phyloP scores from a whole-genome alignment of 345 rosid species.

The Eucalyptus caleyi region DNA sequence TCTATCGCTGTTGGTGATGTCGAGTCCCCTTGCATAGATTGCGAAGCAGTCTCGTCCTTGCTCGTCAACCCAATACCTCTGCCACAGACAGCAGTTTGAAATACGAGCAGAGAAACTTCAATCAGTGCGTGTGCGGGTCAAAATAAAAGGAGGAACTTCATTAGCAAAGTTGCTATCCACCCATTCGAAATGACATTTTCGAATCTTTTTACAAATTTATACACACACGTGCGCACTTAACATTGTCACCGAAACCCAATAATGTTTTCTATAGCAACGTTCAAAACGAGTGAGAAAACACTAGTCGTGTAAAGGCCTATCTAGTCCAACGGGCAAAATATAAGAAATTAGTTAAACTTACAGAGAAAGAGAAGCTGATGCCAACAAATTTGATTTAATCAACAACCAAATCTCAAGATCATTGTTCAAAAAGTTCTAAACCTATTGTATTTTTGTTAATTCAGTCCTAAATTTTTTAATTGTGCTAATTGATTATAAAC shows the following conservation, averaged over 20 bases:
- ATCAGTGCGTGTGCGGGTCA: neutral
- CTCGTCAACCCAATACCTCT: neutral
- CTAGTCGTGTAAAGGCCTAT: neutral
- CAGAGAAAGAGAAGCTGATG: neutral
- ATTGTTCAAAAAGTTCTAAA: too few relatives aligned
- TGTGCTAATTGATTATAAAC: too few relatives aligned
- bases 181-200: too few relatives aligned
- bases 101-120: neutral
- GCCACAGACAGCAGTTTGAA: neutral
- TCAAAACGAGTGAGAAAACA: too few relatives aligned
- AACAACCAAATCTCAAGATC: too few relatives aligned
- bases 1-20: neutral
- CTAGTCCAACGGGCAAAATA: neutral
- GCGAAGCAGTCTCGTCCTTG: neutral
- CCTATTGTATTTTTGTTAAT: too few relatives aligned
- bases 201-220: too few relatives aligned
- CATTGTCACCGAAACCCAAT: too few relatives aligned
- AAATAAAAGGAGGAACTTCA: too few relatives aligned
- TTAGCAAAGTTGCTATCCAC: too few relatives aligned
- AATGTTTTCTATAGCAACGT: too few relatives aligned
- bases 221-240: too few relatives aligned
- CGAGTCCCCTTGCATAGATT: neutral
- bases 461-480: accelerated
- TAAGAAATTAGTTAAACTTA: neutral
- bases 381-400: neutral